Base-by-base conservation (phyloP, 768 basidiomycete genomes). In the Macrolepiota dolichaula region DNA sequence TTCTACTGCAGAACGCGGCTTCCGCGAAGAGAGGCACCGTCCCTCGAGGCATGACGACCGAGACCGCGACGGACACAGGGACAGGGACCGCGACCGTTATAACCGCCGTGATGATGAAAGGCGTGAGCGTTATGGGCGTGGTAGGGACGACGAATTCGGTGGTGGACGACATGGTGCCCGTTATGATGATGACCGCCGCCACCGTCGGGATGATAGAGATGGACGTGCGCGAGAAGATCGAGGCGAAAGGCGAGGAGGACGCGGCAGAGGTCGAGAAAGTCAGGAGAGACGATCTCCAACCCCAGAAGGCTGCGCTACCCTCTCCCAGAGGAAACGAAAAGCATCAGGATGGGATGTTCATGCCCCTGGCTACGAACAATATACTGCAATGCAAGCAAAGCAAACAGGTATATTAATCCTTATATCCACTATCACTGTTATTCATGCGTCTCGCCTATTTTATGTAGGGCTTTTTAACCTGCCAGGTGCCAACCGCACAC, bases 281-380 rank as follows among this genome's bases (percentile, higher is more conserved):
- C 90, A 88, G 1, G 92, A 92, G 63, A 79, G 91, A 66, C 77
- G 95, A 66, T 92, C 90, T 0, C 96, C 96, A 10, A 98, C 96
- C 10, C 97, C 97, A 0, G 88, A 92, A 69, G 91, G 89, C 51
- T 84, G 86, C 13, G 77, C 86, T 44, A 88, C 92, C 0, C 75
- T 99, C 64, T 89, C 90, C 7, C 93, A 98, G 70, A 80, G 95
- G 64, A 90, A 89, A 71, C 80, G 95, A 29, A 92, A 92, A 67
- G 91, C 93, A 4, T 94, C 93, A 49, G 92, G 92, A 0, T 99
- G 97, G 97, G 94, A 99, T 73, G 89, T 97, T 22, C 91, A 94
- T 73, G 93, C 96, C 17, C 91, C 92, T 2, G 95, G 95, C 3
- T 98, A 97, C 65, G 96, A 98, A 69, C 91, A 92, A 66, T 93